phyloP scores from a whole-genome alignment of 306 rosid species.

The Argentina anserina region DNA sequence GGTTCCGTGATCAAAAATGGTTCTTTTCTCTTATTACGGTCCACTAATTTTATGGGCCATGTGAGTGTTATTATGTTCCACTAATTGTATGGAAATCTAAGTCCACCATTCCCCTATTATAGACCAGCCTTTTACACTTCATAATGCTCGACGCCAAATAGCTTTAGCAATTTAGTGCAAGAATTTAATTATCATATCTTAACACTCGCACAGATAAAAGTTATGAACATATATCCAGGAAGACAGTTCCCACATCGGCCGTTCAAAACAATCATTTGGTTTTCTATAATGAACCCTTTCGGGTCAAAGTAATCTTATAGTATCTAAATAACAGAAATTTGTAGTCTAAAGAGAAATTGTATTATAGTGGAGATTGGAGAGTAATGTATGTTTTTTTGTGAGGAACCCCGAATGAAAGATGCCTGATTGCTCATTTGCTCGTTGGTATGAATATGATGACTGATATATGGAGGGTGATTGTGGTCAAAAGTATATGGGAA shows the following conservation, averaged over 20 bases:
- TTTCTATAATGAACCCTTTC: constrained; percentile 42
- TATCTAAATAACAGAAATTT: constrained; percentile 13
- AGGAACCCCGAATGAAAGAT: constrained; percentile 11
- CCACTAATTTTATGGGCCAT: constrained; percentile 40
- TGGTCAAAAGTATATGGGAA: constrained; percentile 8
- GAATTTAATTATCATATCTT: constrained; percentile 29
- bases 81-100: constrained; percentile 25
- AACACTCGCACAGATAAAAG: constrained; percentile 33
- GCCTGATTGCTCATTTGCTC: constrained; percentile 17
- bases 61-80: constrained; percentile 16
- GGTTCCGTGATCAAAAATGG: not conserved
- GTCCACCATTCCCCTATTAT: constrained; percentile 53
- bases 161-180: constrained; percentile 36
- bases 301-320: constrained; percentile 56
- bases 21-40: constrained; percentile 2
- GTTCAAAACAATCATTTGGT: constrained; percentile 58
- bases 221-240: constrained; percentile 49
- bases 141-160: constrained; percentile 40
- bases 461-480: constrained; percentile 1
- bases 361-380: constrained; percentile 32
- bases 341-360: constrained; percentile 36
- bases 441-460: constrained; percentile 9
- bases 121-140: constrained; percentile 32
- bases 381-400: not conserved
- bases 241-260: constrained; percentile 68